Evolutionary conservation across 2,329 filamentous ascomycete species (phyloP).

Genomic region (Eutypa lata): DNA sequence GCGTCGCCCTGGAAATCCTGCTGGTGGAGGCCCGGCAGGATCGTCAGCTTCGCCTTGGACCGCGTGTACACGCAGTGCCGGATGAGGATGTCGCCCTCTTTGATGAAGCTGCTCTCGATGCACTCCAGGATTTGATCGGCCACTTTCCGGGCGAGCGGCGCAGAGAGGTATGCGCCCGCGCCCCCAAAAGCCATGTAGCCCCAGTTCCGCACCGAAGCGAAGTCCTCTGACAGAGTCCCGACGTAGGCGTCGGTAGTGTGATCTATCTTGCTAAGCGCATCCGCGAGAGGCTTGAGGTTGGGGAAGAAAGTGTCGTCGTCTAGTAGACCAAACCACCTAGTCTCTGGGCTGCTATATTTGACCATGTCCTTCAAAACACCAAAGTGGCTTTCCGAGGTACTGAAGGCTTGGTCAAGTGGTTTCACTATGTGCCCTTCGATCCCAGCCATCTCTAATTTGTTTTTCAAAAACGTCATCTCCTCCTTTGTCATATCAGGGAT

Average conservation of each 20-base stretch:
- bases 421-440: conserved; percentile 33
- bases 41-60: conserved; percentile 51
- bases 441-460: conserved; percentile 26
- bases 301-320: conserved; percentile 65
- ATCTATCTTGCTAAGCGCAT: conserved; percentile 46
- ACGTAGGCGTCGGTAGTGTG: conserved; percentile 49
- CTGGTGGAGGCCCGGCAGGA: conserved; percentile 54
- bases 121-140: conserved; percentile 47
- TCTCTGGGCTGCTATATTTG: conserved; percentile 37
- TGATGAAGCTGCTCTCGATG: conserved; percentile 36
- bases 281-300: conserved; percentile 47
- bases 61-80: conserved; percentile 55
- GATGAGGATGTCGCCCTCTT: conserved; percentile 53
- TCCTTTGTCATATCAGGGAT: conserved; percentile 24
- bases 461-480: conserved; percentile 32
- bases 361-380: conserved; percentile 50
- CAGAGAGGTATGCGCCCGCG: conserved; percentile 56
- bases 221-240: conserved; percentile 56
- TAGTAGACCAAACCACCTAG: conserved; percentile 54
- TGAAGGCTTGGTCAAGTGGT: conserved; percentile 31
- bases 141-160: conserved; percentile 47
- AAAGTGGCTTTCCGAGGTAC: conserved; percentile 55
- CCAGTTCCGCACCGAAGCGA: conserved; percentile 46
- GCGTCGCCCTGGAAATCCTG: conserved; percentile 54
- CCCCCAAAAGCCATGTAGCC: conserved; percentile 61